phyloP scores from a whole-genome alignment of 768 basidiomycete genomes.

The Auriscalpium microsporum region DNA sequence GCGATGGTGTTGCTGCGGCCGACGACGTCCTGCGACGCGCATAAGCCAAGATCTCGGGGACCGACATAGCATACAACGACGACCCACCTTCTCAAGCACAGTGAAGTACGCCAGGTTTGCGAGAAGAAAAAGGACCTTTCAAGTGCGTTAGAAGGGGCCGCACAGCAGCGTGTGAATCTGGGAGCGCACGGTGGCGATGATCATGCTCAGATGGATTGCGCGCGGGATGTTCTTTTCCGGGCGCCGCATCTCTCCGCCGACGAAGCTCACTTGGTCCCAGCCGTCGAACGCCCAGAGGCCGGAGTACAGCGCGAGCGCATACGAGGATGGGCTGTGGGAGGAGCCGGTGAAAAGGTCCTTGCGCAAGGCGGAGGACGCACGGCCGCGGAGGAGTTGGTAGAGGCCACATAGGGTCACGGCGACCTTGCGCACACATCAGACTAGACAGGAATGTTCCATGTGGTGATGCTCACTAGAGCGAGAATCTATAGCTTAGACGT shows the following conservation, averaged over 20 bases:
- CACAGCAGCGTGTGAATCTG: not conserved
- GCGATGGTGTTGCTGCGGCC: conserved; percentile 81
- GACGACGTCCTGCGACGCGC: conserved; percentile 41
- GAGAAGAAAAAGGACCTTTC: conserved; percentile 63
- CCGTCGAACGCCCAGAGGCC: conserved; percentile 95
- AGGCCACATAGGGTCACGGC: conserved; percentile 73
- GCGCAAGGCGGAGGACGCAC: conserved; percentile 57
- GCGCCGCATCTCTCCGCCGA: conserved; percentile 80
- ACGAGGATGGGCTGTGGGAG: conserved; percentile 70
- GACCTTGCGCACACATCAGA: conserved; percentile 30
- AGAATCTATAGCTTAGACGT: not conserved
- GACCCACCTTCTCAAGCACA: conserved; percentile 68
- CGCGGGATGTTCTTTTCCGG: conserved; percentile 82
- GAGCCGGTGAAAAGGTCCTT: conserved; percentile 66
- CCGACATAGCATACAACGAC: not conserved
- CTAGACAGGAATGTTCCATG: not conserved
- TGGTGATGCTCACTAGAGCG: not conserved
- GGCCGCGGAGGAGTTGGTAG: conserved; percentile 64
- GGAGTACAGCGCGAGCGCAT: conserved; percentile 91
- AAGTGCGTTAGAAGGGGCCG: too few species aligned
- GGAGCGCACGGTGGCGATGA: conserved; percentile 55
- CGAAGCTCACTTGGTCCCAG: conserved; percentile 91
- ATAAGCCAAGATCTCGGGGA: not conserved
- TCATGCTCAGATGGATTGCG: conserved; percentile 88
- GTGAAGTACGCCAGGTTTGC: conserved; percentile 90